Evolutionary conservation across 768 basidiomycete genomes (phyloP), one percentile per base, ranked within the genome.

Genomic region (Trametes cinnabarina): DNA sequence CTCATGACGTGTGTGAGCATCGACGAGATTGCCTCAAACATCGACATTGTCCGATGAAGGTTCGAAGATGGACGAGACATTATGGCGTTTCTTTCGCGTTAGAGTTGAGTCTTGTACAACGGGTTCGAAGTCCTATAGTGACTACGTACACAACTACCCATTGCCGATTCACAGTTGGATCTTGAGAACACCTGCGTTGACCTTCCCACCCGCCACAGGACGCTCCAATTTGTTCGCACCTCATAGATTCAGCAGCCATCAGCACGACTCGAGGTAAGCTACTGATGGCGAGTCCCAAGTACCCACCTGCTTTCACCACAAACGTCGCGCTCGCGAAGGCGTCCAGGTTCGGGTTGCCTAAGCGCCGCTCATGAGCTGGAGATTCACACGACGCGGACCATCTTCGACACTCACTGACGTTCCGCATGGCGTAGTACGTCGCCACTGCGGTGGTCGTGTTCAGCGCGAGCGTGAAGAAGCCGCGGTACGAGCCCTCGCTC

Each of bases 401-500:
- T 52, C 22, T 39, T 52, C 15, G 28, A 50, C 28, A 73, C 80
- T 64, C 53, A 79, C 78, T 74, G 51, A 76, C 71, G 65, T 80
- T 73, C 26, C 68, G 64, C 79, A 84, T 82, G 1, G 79, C 83
- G 53, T 78, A 84, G 70, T 79, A 84, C 20, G 81, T 80, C 20
- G 83, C 80, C 26, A 73, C 78, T 44, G 80, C 64, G 48, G 72
- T 72, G 17, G 74, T 55, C n/a, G 80, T 63, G 62, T 77, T 73
- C 57, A 86, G 68, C 26, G 72, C 74, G 12, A 86, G 71, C 34
- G 82, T 80, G 70, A 82, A 84, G 71, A 84, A 86, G 2, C 84
- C 84, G 32, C 83, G 70, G 70, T 73, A 82, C 7, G 79, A 82
- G 8, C 78, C 82, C 68, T 85, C 83, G 57, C 79, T 81, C 83